Conservation (phyloP, 208 protist genomes). For the Blechomonas ayalai region DNA sequence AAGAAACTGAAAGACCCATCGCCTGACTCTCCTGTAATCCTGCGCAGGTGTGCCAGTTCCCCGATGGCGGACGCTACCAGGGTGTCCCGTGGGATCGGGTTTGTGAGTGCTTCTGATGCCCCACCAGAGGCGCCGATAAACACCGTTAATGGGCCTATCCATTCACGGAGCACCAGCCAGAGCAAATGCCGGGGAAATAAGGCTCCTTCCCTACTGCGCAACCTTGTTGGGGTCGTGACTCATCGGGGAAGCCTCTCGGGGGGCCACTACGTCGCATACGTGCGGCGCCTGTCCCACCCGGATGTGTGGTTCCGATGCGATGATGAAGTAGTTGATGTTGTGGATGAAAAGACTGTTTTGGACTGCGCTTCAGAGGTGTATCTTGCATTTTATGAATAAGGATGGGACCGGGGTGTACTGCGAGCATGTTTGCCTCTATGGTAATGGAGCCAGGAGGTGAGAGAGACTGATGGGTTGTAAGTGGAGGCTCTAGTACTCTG, state of each 20-base stretch:
- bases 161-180: neutral
- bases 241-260: constrained; percentile 78
- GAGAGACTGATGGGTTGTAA: no score
- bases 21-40: no score
- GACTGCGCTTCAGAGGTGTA: constrained; percentile 57
- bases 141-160: neutral
- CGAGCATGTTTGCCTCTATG: no score
- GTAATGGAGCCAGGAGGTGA: no score
- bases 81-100: no score
- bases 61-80: no score
- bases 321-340: constrained; percentile 67
- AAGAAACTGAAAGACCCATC: no score
- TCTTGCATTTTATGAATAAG: constrained; percentile 81
- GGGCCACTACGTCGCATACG: constrained; percentile 86
- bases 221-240: constrained; percentile 72
- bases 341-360: constrained; percentile 52
- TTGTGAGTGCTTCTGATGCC: no score
- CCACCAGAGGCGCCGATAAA: no score
- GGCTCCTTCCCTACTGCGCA: constrained; percentile 25
- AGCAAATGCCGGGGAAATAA: neutral
- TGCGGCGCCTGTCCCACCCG: constrained; percentile 38
- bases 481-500: no score
- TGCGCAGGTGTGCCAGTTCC: no score
- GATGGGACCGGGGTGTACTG: no score
- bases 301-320: constrained; percentile 84